phyloP scores from a whole-genome alignment of 371 early-diverging fungal genomes.

The Haplosporangium sp. region DNA sequence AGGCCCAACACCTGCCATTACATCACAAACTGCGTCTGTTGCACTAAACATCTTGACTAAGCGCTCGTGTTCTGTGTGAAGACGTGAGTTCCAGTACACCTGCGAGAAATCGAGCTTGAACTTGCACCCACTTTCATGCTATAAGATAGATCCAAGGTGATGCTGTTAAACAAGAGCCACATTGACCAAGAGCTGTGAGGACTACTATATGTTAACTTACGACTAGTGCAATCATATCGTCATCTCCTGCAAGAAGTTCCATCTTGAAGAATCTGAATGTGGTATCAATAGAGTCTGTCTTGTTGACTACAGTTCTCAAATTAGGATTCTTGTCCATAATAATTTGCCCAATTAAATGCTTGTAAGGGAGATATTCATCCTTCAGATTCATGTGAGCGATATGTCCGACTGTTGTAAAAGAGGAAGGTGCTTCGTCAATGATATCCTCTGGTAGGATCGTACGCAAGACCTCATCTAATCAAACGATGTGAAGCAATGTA shows the following conservation, averaged over 20 bases:
- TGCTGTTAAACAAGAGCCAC: not conserved
- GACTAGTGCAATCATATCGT: conserved; percentile 88
- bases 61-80: conserved; percentile 96
- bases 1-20: conserved; percentile 99
- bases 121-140: conserved; percentile 92
- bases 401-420: conserved; percentile 96
- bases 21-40: conserved; percentile 92
- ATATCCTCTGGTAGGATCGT: conserved; percentile 90
- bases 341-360: conserved; percentile 91
- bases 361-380: conserved; percentile 91
- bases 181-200: too few species aligned
- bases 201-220: conserved; percentile 56
- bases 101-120: conserved; percentile 97
- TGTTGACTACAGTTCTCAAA: conserved; percentile 95
- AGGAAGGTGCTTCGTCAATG: conserved; percentile 81
- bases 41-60: conserved; percentile 80
- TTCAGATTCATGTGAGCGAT: conserved; percentile 98
- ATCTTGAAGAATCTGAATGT: conserved; percentile 96
- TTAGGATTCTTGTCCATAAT: conserved; percentile 95
- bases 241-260: conserved; percentile 95
- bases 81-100: conserved; percentile 99
- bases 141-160: not conserved
- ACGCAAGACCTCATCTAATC: conserved; percentile 84
- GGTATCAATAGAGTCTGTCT: conserved; percentile 93
- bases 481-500: not conserved